phyloP scores from a whole-genome alignment of 1,284 basidiomycete genomes.

The Golubevia pallescens region DNA sequence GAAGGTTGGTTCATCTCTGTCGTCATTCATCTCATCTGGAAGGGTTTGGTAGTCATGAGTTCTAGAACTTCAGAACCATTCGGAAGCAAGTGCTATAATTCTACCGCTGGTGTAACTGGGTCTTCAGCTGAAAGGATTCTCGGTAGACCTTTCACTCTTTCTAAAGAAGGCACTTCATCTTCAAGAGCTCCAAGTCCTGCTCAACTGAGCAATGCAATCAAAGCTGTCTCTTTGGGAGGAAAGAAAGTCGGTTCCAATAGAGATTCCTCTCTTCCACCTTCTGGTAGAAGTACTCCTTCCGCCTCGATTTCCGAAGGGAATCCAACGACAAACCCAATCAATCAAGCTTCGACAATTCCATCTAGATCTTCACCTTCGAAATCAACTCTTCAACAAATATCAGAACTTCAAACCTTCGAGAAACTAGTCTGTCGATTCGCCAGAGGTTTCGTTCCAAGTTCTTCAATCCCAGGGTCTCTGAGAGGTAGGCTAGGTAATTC shows the following conservation, averaged over 20 bases:
- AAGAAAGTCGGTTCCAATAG: neutral
- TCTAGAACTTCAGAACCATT: constrained; percentile 8
- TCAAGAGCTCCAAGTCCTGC: constrained; percentile 28
- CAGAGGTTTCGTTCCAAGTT: constrained; percentile 22
- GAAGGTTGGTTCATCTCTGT: constrained; percentile 62
- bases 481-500: no score
- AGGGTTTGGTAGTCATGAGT: constrained; percentile 51
- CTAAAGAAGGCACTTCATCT: no score
- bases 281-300: neutral
- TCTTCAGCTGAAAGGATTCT: neutral
- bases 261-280: neutral
- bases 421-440: constrained; percentile 52
- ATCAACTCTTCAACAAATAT: constrained; percentile 41
- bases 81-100: no score
- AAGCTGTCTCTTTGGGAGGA: constrained; percentile 33
- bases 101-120: neutral
- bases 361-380: constrained; percentile 26
- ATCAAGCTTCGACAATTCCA: constrained; percentile 11
- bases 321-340: constrained; percentile 12
- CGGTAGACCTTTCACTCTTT: neutral
- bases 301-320: no score
- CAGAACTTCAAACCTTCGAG: constrained; percentile 53
- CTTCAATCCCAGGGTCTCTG: no score
- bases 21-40: constrained; percentile 59
- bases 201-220: constrained; percentile 39